Evolutionary conservation across 176 grass and related monocot species (phyloP).

Genomic region (Dactylis glomerata): DNA sequence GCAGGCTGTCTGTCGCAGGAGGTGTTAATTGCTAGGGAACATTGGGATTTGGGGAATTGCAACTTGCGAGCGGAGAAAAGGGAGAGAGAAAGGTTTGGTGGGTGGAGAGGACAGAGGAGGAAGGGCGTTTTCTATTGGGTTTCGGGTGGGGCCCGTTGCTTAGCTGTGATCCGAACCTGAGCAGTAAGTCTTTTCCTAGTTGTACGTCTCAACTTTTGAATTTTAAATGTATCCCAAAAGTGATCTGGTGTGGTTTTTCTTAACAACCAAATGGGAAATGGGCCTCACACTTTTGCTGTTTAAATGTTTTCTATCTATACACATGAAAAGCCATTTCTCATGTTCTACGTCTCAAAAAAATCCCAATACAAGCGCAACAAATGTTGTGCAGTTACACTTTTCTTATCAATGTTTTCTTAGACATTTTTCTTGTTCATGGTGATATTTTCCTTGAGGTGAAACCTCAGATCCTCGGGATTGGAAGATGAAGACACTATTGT

Average conservation of each 20-base stretch:
- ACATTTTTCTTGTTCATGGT: too few species aligned
- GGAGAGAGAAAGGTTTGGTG: neutral
- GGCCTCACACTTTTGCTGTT: neutral
- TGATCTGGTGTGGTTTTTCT: neutral
- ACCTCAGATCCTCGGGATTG: too few species aligned
- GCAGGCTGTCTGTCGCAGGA: neutral
- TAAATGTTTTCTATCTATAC: too few species aligned
- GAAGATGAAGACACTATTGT: too few species aligned
- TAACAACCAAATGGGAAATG: neutral
- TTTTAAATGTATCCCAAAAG: neutral
- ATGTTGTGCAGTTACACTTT: too few species aligned
- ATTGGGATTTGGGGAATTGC: constrained; percentile 50
- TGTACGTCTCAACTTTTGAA: neutral
- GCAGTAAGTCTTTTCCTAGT: neutral
- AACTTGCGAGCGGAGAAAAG: neutral
- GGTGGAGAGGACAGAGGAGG: neutral
- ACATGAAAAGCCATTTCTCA: too few species aligned
- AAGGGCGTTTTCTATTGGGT: neutral
- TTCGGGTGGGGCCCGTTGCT: neutral
- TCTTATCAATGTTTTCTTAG: too few species aligned
- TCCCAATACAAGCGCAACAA: too few species aligned
- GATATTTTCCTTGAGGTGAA: too few species aligned
- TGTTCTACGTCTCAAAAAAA: too few species aligned
- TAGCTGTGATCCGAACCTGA: constrained; percentile 31
- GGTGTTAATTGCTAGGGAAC: constrained; percentile 7